Evolutionary conservation across 2,329 filamentous ascomycete species (phyloP).

Genomic region (Iodosphaeria phyllophila): DNA sequence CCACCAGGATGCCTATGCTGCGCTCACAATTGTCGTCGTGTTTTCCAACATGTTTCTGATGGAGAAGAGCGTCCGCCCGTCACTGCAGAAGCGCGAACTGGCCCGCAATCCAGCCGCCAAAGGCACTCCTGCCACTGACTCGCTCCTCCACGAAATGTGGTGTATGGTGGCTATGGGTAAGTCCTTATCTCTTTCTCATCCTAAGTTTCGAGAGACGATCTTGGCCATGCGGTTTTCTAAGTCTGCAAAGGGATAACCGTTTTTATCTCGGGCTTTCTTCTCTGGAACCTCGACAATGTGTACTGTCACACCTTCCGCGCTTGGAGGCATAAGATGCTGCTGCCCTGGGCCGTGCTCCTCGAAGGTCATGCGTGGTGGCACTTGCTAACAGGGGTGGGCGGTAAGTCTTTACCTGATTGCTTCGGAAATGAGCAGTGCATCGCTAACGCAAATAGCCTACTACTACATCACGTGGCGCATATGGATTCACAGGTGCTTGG

Average conservation of each 20-base stretch:
- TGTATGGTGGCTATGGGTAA: slow-evolving; percentile 41
- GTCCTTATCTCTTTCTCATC: slow-evolving; percentile 4
- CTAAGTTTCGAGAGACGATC: not conserved
- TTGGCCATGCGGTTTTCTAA: too few species aligned
- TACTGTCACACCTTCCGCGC: slow-evolving; percentile 46
- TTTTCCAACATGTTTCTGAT: slow-evolving; percentile 62
- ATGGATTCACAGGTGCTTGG: slow-evolving; percentile 62
- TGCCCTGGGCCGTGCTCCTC: slow-evolving; percentile 65
- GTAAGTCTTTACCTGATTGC: not conserved
- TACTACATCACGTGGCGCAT: slow-evolving; percentile 73
- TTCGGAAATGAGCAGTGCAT: not conserved
- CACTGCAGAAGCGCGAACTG: slow-evolving; percentile 22
- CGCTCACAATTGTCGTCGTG: slow-evolving; percentile 52
- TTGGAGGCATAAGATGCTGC: slow-evolving; percentile 48
- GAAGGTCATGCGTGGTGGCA: slow-evolving; percentile 46
- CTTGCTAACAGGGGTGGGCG: slow-evolving; percentile 46
- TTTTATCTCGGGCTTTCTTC: slow-evolving; percentile 55
- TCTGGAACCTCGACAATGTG: slow-evolving; percentile 69
- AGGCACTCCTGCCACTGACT: slow-evolving; percentile 22
- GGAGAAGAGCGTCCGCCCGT: slow-evolving; percentile 29
- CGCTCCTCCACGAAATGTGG: slow-evolving; percentile 49
- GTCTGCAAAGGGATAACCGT: slow-evolving; percentile 44
- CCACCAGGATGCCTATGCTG: slow-evolving; percentile 62
- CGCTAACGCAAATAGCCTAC: slow-evolving; percentile 33
- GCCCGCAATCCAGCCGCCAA: too few species aligned